Evolutionary conservation across 1,284 basidiomycete genomes (phyloP), one percentile per base, ranked within the genome.

Genomic region (Caloboletus firmus): DNA sequence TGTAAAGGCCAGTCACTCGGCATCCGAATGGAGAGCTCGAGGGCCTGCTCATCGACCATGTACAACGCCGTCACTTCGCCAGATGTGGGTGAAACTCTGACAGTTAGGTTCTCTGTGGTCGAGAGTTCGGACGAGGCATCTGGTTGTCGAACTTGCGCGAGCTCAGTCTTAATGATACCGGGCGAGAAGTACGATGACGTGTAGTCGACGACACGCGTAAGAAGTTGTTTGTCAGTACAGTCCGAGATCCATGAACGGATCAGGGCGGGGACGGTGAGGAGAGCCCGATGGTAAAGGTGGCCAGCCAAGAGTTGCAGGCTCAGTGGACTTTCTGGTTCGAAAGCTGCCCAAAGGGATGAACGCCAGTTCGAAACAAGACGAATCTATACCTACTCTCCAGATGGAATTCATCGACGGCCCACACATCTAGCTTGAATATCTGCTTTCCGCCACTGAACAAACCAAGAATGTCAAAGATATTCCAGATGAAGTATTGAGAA

Each of bases 1-100:
- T 89, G 89, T 39, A 99, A 75, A 0, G 97, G 97, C 83, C 93
- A 99, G 66, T 98, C 95, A 5, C 74, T 68, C 1, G 97, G 97
- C 31, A 99, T 84, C 61, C 87, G 84, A 59, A 99, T 77, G 20
- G 84, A 87, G 53, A 99, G 87, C 74, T 99, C 96, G 66, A 99
- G 84, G 40, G 89, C 83, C 67, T 98, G 91, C 59, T 99, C 97
- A 70, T 99, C 97, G 1, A 99, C 89, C 9, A 83, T 79, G 67
- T 98, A 99, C 4, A 82, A 79, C 8, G 86, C 91, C 2, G 81
- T 81, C 34, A 94, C 87, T 65, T 95, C 91, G 59, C 87, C 87
- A 22, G 87, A 83, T 0, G 81, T 79, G 24, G 64, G 70, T 26
- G 79, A 80, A 26, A 94, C 89, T 67, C 89, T 94, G 72, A 99